Conservation (phyloP, 306 rosid genomes). For the Fragaria vesca region DNA sequence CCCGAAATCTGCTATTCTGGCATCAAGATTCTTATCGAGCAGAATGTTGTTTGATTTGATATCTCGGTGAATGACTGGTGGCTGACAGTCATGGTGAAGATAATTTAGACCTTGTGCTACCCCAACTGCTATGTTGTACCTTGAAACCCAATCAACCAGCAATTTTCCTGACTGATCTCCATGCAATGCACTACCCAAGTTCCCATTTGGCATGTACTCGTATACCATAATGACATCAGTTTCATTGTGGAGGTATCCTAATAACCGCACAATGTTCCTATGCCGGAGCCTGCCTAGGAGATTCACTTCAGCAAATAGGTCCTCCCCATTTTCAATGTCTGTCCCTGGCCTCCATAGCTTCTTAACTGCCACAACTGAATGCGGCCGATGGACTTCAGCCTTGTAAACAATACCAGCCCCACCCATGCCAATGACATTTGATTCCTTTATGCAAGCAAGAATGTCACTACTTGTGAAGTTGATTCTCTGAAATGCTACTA, state of each 20-base stretch:
- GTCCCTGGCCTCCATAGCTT: conserved; percentile 65
- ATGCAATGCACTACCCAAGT: conserved; percentile 77
- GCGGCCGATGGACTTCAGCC: conserved; percentile 68
- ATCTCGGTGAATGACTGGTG: conserved; percentile 76
- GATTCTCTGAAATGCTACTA: conserved; percentile 86
- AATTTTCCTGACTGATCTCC: conserved; percentile 56
- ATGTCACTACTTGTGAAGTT: conserved; percentile 73
- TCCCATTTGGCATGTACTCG: conserved; percentile 86
- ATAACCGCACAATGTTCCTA: conserved; percentile 70
- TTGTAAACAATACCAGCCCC: conserved; percentile 85
- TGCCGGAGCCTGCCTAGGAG: conserved; percentile 86
- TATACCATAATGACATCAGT: conserved; percentile 67
- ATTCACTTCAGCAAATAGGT: conserved; percentile 66
- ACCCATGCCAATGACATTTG: conserved; percentile 82
- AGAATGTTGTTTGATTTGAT: conserved; percentile 88
- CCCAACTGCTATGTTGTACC: conserved; percentile 82
- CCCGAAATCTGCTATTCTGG: conserved; percentile 90
- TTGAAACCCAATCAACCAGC: conserved; percentile 84
- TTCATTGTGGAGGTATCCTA: conserved; percentile 86
- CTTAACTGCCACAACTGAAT: conserved; percentile 70
- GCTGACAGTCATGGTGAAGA: conserved; percentile 90
- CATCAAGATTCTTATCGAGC: conserved; percentile 75
- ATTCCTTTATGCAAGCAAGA: conserved; percentile 60
- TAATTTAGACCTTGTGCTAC: conserved; percentile 82
- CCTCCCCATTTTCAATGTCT: conserved; percentile 54